A percentile compares a stretch with the other conserved stretches of the same genome.
Evolutionary conservation across 371 early-diverging fungal genomes (phyloP).

Genomic region (Catenaria anguillulae): DNA sequence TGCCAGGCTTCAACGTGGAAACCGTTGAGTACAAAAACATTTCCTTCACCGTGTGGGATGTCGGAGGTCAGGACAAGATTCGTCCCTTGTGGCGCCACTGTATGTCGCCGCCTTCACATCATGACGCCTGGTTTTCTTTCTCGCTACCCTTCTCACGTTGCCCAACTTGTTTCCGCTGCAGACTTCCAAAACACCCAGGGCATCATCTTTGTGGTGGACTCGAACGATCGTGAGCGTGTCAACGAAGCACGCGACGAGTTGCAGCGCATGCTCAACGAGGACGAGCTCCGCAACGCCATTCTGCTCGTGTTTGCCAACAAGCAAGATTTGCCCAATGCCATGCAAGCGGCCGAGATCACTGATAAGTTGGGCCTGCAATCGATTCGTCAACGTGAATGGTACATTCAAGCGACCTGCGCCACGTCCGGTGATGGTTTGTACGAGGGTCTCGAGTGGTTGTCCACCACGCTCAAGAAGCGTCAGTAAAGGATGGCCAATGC

Average conservation of each 20-base stretch:
- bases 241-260: slow-evolving; percentile 38
- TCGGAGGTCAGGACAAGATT: slow-evolving; percentile 43
- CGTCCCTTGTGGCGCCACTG: background rate
- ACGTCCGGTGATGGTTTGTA: slow-evolving; percentile 35
- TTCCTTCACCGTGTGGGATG: slow-evolving; percentile 94
- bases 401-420: slow-evolving; percentile 36
- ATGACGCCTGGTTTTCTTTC: too few relatives aligned
- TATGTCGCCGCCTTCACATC: too few relatives aligned
- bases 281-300: slow-evolving; percentile 30
- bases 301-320: slow-evolving; percentile 45
- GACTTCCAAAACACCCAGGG: slow-evolving; percentile 13
- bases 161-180: background rate
- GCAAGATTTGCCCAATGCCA: slow-evolving; percentile 38
- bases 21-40: slow-evolving; percentile 94
- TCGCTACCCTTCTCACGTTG: too few relatives aligned
- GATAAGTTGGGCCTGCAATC: slow-evolving; percentile 31
- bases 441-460: slow-evolving; percentile 35
- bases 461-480: too few relatives aligned
- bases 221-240: slow-evolving; percentile 41
- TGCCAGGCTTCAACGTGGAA: too few relatives aligned
- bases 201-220: slow-evolving; percentile 56
- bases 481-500: too few relatives aligned
- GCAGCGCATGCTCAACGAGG: slow-evolving; percentile 32
- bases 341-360: slow-evolving; percentile 32
- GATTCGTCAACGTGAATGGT: slow-evolving; percentile 26